These are phyloP conservation scores for Sherardia arvensis DNA, from an alignment of 257 asterid species.

Conservation along the genomic window DNA sequence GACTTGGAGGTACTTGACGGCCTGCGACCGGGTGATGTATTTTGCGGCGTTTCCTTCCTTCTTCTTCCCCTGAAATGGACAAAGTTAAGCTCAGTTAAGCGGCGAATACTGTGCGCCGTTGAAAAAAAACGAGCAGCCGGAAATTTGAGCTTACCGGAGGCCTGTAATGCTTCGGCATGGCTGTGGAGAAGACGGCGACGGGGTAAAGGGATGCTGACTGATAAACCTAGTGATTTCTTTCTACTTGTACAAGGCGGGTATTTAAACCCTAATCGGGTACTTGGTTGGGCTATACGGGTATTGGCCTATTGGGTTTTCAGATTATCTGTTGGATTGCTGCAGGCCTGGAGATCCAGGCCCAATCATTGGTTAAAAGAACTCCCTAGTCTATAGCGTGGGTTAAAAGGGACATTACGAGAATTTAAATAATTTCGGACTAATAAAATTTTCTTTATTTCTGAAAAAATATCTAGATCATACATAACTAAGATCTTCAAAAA, in stretches of 20 bases:
- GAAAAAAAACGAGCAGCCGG: not conserved
- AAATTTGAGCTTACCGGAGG: conserved; percentile 22
- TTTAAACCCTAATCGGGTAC: conserved; percentile 10
- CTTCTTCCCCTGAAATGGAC: conserved; percentile 66
- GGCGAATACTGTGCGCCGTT: not conserved
- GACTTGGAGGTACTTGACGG: conserved; percentile 76
- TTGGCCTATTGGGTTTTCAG: not conserved
- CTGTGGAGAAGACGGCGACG: not conserved
- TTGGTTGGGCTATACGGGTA: not conserved
- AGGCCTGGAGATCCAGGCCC: not conserved
- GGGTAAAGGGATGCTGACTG: not conserved
- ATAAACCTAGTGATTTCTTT: too few species aligned
- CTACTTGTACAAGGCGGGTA: not conserved
- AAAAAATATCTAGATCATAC: too few species aligned
- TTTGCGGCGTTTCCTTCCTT: conserved; percentile 97
- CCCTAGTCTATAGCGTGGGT: too few species aligned
- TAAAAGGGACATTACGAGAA: too few species aligned
- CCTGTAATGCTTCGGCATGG: conserved; percentile 48
- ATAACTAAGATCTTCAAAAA: too few species aligned
- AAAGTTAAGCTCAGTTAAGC: not conserved
- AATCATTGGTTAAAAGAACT: too few species aligned
- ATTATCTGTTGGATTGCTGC: not conserved
- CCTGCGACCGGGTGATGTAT: conserved; percentile 79
- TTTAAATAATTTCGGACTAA: too few species aligned
- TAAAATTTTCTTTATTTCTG: too few species aligned